These are phyloP conservation scores for Plasmodium vinckei DNA, from an alignment of 169 alveolate genomes.

Conservation along the genomic window DNA sequence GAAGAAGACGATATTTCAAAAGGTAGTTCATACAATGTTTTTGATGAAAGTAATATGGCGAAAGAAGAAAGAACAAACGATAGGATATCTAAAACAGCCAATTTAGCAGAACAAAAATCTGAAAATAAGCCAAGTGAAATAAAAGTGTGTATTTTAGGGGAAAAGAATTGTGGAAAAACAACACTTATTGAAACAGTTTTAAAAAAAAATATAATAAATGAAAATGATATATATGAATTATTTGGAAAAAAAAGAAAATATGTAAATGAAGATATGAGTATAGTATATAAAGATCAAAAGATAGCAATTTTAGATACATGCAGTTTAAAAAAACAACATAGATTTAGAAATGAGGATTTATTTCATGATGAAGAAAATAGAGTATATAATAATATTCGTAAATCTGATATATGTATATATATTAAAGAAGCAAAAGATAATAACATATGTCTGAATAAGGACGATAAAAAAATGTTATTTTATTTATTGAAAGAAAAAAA, in stretches of 20 bases:
- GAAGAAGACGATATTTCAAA: too few species aligned
- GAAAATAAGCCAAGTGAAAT: not conserved
- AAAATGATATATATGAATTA: constrained; percentile 32
- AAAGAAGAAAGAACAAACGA: not conserved
- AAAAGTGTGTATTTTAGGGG: constrained; percentile 65
- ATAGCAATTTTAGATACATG: constrained; percentile 58
- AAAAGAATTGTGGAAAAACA: constrained; percentile 63
- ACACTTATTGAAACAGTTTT: constrained; percentile 44
- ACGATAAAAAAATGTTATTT: constrained; percentile 61
- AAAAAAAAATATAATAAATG: constrained; percentile 36
- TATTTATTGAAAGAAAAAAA: constrained; percentile 56
- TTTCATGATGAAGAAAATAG: constrained; percentile 16
- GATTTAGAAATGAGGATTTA: constrained; percentile 35
- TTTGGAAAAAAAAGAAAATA: constrained; percentile 59
- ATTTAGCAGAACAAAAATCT: too few species aligned
- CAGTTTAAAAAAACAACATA: constrained; percentile 59
- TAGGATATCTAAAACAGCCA: too few species aligned
- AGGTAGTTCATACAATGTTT: not conserved
- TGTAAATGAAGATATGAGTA: constrained; percentile 32
- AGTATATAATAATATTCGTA: constrained; percentile 44
- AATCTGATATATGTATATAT: constrained; percentile 51
- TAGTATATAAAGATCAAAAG: constrained; percentile 18
- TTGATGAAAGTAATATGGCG: not conserved
- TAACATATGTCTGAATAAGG: constrained; percentile 24
- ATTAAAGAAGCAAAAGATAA: constrained; percentile 64